These are phyloP conservation scores for Chaetomium tenue DNA, from an alignment of 495 filamentous ascomycete species.

Conservation along the genomic window DNA sequence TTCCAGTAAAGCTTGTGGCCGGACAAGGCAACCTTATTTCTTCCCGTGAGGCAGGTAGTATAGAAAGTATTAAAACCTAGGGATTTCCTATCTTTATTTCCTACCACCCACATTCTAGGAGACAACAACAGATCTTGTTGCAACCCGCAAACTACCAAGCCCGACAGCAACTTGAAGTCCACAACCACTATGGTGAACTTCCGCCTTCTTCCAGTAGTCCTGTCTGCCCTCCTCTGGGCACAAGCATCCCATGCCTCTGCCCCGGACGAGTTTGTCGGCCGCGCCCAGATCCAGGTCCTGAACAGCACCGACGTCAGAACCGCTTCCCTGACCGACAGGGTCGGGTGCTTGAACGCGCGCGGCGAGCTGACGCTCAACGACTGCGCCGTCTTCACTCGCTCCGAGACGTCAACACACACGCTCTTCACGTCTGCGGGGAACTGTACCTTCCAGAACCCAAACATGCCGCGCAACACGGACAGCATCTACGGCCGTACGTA, in stretches of 20 bases:
- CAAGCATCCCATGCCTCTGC: neutral
- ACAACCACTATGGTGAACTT: neutral
- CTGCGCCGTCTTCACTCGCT: slow-evolving; percentile 37
- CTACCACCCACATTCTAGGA: too few species aligned
- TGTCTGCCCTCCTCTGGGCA: neutral
- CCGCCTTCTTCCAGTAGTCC: neutral
- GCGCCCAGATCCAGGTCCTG: slow-evolving; percentile 34
- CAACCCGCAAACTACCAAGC: too few species aligned
- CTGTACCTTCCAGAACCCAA: slow-evolving; percentile 37
- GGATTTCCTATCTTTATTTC: too few species aligned
- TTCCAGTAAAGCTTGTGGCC: neutral
- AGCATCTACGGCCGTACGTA: slow-evolving; percentile 32
- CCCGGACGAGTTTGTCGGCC: slow-evolving; percentile 30
- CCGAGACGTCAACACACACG: slow-evolving; percentile 29
- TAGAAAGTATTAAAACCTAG: too few species aligned
- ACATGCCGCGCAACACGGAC: slow-evolving; percentile 37
- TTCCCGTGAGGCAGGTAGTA: too few species aligned
- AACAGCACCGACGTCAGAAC: slow-evolving; percentile 26
- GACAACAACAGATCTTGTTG: too few species aligned
- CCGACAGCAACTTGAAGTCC: too few species aligned
- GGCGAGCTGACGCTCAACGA: slow-evolving; percentile 28
- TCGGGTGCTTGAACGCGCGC: slow-evolving; percentile 37
- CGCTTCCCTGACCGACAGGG: slow-evolving; percentile 23
- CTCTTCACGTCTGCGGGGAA: slow-evolving; percentile 32
- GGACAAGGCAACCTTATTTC: too few species aligned